A percentile compares a stretch with the other conserved stretches of the same genome.
phyloP scores from a whole-genome alignment of 2,329 filamentous ascomycete genomes.

The Fusarium camptoceras region DNA sequence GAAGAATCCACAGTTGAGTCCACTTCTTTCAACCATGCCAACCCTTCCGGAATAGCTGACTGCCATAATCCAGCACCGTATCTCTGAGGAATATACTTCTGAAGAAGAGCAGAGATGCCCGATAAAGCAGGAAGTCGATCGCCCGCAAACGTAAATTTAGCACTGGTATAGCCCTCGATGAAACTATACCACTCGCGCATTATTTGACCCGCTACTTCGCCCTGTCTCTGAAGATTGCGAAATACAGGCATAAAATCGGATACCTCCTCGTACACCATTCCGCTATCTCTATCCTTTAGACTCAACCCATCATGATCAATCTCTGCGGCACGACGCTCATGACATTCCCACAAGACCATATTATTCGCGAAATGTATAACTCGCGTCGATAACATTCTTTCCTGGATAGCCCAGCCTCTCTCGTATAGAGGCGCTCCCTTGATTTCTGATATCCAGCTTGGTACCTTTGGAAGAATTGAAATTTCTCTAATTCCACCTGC shows the following conservation, averaged over 20 bases:
- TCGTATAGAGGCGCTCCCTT: background rate
- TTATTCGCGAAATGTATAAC: background rate
- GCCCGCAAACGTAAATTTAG: background rate
- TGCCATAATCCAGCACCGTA: background rate
- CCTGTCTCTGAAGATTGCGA: background rate
- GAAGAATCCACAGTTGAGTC: background rate
- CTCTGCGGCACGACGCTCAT: background rate
- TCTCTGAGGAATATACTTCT: background rate
- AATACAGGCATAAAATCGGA: background rate
- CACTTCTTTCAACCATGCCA: background rate
- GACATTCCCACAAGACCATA: slow-evolving; percentile 1
- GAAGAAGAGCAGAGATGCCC: background rate
- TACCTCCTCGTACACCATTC: background rate
- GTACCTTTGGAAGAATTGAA: background rate
- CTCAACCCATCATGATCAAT: background rate
- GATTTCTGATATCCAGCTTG: background rate
- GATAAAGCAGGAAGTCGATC: slow-evolving; percentile 5
- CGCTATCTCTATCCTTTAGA: background rate
- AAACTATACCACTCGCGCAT: background rate
- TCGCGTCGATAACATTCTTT: background rate
- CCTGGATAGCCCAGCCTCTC: background rate
- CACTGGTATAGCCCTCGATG: background rate
- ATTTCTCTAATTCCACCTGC: background rate
- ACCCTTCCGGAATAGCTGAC: background rate
- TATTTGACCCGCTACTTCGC: rapidly evolving